Conservation (phyloP, 202 grass and related monocot species). For the Saccharum hybrid region DNA sequence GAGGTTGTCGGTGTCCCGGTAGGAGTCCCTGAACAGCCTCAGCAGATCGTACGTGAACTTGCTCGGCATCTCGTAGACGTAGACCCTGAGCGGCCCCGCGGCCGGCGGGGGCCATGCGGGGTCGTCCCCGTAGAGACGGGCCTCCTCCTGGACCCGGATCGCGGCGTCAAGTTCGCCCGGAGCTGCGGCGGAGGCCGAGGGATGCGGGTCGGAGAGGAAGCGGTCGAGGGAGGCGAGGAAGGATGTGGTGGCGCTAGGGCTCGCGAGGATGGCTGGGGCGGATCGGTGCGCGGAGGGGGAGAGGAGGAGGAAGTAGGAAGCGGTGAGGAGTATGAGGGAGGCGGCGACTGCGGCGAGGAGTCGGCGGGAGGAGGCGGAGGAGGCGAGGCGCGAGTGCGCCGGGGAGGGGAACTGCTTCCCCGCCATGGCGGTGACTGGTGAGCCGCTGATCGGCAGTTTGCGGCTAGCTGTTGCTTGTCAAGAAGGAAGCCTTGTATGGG, state of each 20-base stretch:
- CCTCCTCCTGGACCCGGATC: conserved; percentile 56
- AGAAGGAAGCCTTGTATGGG: background rate
- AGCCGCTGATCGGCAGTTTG: background rate
- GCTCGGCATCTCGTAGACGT: conserved; percentile 96
- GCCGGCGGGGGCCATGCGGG: conserved; percentile 51
- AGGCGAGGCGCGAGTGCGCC: conserved; percentile 51
- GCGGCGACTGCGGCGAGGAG: conserved; percentile 39
- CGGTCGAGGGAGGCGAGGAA: conserved; percentile 79
- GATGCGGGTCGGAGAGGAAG: conserved; percentile 57
- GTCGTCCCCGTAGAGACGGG: conserved; percentile 53
- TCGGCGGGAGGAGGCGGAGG: conserved; percentile 32
- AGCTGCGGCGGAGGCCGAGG: background rate
- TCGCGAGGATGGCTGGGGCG: background rate
- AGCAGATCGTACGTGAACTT: conserved; percentile 98
- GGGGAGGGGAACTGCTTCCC: conserved; percentile 72
- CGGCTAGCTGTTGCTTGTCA: background rate
- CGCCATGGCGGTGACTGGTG: conserved; percentile 55
- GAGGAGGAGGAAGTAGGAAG: conserved; percentile 56
- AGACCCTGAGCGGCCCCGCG: conserved; percentile 69
- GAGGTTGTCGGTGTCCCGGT: conserved; percentile 77
- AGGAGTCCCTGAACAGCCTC: conserved; percentile 80
- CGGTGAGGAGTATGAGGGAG: conserved; percentile 41
- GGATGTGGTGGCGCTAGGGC: conserved; percentile 48
- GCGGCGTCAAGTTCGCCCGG: conserved; percentile 41
- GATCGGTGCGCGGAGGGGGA: conserved; percentile 27